Percentiles rank a stretch among this genome's conserved stretches.
Conservation (phyloP, 2,329 filamentous ascomycete species). For the Thielaviopsis euricoi region DNA sequence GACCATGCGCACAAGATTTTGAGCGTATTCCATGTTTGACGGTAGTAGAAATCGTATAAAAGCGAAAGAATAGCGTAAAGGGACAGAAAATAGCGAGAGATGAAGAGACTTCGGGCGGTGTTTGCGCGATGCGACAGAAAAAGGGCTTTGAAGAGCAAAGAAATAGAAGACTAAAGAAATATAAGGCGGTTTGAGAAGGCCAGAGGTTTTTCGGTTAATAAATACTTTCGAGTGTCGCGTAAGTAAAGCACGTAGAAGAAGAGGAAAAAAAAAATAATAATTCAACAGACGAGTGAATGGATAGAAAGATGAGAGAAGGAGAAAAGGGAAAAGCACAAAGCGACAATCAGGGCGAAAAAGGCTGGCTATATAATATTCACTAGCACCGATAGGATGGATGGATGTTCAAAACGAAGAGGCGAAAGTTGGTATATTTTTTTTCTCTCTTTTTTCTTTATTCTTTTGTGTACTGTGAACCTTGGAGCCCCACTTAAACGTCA, state of each 20-base stretch:
- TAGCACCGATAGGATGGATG: too few species aligned
- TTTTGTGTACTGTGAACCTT: background rate
- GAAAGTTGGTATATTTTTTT: too few species aligned
- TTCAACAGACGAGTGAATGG: too few species aligned
- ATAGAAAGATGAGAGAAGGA: too few species aligned
- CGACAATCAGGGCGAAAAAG: too few species aligned
- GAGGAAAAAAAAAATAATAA: too few species aligned
- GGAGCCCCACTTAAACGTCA: conserved; percentile 5
- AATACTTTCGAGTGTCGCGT: too few species aligned
- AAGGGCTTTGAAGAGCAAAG: background rate
- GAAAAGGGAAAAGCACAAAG: too few species aligned
- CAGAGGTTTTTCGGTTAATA: background rate
- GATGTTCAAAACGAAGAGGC: too few species aligned
- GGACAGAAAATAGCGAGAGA: background rate
- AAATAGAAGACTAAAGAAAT: background rate
- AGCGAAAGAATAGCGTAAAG: background rate
- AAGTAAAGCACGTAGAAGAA: too few species aligned
- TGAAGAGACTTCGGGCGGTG: background rate
- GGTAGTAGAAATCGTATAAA: background rate
- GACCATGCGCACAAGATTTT: conserved; percentile 72
- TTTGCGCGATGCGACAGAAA: background rate
- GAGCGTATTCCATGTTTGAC: conserved; percentile 33
- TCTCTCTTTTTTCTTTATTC: background rate
- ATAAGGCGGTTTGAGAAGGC: conserved; percentile 1
- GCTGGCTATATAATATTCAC: too few species aligned